Evolutionary conservation across 805 yeast species (phyloP).

Genomic region (Isabelozyma pseudorhagii): DNA sequence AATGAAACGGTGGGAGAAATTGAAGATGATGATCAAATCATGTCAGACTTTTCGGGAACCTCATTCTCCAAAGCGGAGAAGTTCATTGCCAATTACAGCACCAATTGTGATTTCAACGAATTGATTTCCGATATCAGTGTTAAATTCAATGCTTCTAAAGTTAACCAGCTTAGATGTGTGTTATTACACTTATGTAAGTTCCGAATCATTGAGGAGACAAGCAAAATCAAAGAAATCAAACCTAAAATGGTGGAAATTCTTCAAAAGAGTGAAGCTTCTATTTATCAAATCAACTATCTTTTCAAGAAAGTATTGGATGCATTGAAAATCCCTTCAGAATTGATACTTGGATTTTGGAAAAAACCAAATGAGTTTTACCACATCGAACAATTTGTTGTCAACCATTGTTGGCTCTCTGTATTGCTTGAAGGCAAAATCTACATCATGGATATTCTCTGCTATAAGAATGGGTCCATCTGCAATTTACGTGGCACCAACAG

Average conservation of each 20-base stretch:
- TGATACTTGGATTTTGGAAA: conserved; percentile 80
- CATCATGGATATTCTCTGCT: conserved; percentile 60
- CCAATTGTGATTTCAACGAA: conserved; percentile 34
- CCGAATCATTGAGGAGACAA: conserved; percentile 40
- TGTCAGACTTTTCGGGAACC: conserved; percentile 10
- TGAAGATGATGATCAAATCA: conserved; percentile 9
- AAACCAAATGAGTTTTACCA: conserved; percentile 63
- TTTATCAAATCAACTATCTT: conserved; percentile 74
- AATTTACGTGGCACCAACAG: conserved; percentile 19
- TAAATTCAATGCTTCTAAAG: conserved; percentile 35
- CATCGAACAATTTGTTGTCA: conserved; percentile 51
- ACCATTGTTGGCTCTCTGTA: conserved; percentile 89
- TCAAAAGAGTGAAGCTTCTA: conserved; percentile 50
- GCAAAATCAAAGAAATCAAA: conserved; percentile 33
- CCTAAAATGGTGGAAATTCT: conserved; percentile 43
- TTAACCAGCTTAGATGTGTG: conserved; percentile 57
- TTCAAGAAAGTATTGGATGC: conserved; percentile 70
- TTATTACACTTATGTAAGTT: conserved; percentile 69
- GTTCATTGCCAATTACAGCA: conserved; percentile 28
- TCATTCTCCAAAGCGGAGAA: conserved; percentile 24
- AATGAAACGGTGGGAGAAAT: conserved; percentile 28
- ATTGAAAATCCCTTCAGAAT: conserved; percentile 68
- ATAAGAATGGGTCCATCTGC: conserved; percentile 30
- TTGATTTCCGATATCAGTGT: conserved; percentile 39
- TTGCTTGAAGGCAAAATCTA: conserved; percentile 74